Base-by-base conservation (phyloP, 257 asterid species). In the Ilex aquifolium region DNA sequence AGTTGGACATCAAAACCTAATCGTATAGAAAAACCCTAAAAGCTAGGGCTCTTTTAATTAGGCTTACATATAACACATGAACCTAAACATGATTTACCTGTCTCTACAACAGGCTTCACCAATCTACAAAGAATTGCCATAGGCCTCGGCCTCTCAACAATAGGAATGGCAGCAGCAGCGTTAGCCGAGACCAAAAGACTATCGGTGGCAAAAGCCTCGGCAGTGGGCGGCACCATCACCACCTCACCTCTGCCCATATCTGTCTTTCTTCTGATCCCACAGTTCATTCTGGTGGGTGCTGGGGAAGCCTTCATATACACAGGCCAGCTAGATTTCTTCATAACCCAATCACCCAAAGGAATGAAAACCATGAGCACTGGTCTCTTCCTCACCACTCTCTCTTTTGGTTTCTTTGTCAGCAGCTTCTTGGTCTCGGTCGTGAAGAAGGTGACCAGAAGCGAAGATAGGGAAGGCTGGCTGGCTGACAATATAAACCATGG, bases 321-420 rank as follows among this genome's bases (percentile, higher is more conserved):
- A 0, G 98, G 98, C 29, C 97, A 92, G 56, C 79, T 92, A 9
- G 98, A 92, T 64, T 92, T 92, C 86, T 92, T 92, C 89, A 83
- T 88, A 59, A 86, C 95, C 0, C 82, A 83, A 31, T 84, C 97
- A 0, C 97, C 97, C n/a, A 88, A 92, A 64, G 90, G 97, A 59
- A 92, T 92, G 98, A 92, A 88, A 66, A 82, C 98, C 1, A 85
- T 85, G 93, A 92, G 98, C 84, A 92, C 98, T 1, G 98, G 97
- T 8, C 91, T 92, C 29, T 92, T 92, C 82, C 63, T 92, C 66
- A 82, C 95, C 1, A 92, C 98, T 0, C 83, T 88, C 6, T 82
- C 98, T 0, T 87, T 88, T 0, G 98, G 98, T 0, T 92, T 88
- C 72, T 86, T 92, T 55, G 72, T 88, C 7, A 88, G 95, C 57